These are phyloP conservation scores for Hymenochaete sp. DNA, from an alignment of 1,284 basidiomycete species.

Conservation along the genomic window DNA sequence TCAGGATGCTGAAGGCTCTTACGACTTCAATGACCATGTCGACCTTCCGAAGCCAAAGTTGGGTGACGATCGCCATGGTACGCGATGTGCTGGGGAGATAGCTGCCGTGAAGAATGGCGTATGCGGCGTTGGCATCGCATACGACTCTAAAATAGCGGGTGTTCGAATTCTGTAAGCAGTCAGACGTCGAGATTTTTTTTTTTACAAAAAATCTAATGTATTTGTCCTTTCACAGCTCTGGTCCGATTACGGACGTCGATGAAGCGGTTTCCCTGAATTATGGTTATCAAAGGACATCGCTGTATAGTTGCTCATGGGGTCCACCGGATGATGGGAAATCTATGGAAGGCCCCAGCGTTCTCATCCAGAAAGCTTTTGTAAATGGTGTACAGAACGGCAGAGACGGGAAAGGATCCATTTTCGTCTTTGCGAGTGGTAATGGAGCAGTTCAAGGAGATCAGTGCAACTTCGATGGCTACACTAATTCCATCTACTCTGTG, in stretches of 20 bases:
- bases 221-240: conserved; percentile 38
- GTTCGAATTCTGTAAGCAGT: conserved; percentile 69
- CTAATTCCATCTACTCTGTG: conserved; percentile 94
- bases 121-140: conserved; percentile 94
- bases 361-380: conserved; percentile 91
- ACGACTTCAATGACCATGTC: conserved; percentile 95
- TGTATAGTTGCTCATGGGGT: conserved; percentile 97
- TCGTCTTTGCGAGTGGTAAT: conserved; percentile 97
- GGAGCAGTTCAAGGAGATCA: conserved; percentile 89
- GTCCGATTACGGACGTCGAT: conserved; percentile 93
- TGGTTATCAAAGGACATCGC: conserved; percentile 86
- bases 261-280: conserved; percentile 95
- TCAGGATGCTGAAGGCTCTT: conserved; percentile 83
- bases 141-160: conserved; percentile 86
- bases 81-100: conserved; percentile 95
- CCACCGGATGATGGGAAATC: conserved; percentile 91
- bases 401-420: conserved; percentile 85
- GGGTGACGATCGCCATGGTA: conserved; percentile 93
- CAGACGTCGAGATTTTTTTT: no score
- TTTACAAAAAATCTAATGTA: not conserved
- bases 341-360: conserved; percentile 90
- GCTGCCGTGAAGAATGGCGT: conserved; percentile 90
- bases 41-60: conserved; percentile 82
- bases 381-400: conserved; percentile 96
- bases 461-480: conserved; percentile 99